Base-by-base conservation (phyloP, 108 stramenopile genomes). In the Cyclotella kingstonii region DNA sequence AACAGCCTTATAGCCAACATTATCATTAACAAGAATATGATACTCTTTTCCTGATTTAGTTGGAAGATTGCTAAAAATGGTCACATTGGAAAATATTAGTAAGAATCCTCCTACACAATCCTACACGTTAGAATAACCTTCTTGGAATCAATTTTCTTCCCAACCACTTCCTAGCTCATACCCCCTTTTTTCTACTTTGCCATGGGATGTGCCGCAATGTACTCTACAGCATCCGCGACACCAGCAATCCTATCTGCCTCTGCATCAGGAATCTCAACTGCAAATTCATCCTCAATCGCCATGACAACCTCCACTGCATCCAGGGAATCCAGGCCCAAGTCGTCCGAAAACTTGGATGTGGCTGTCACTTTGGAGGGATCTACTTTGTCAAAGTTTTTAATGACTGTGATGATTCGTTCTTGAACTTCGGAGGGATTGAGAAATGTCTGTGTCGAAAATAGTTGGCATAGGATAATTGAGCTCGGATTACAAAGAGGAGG, bases 241-340 rank as follows among this genome's bases (percentile, higher is more conserved):
- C 90, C 88, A 12, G 67, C 56, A 70, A 99, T 99, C 83, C 96
- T 97, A 76, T 99, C 98, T 5, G 97, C 97, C 80, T 98, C 97
- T n/a, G 93, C 91, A 84, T 99, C 98, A 19, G 98, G 98, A 78
- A 99, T 99, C 69, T 98, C 97, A 76, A 99, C 95, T 56, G 94
- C 93, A 76, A 99, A 99, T 84, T 99, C 98, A 73, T 99, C 98
- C 78, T 99, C 98, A 68, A 99, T 95, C 39, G 97, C 97, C 98
- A 99, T 98, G 40, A 98, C 97, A 58, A 98, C 93, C 80, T 98
- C 95, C 3, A 99, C 98, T 38, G 94, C 72, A 80, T 99, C 98
- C 65, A 99, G 86, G 22, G 97, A 98, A 75, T 99, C 98, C 57
- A 99, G 82, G 41, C 95, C 95, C 43, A 99, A 82, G 76, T 98